Base-by-base conservation (phyloP, 164 flowering plant species). In the Annona cherimola region DNA sequence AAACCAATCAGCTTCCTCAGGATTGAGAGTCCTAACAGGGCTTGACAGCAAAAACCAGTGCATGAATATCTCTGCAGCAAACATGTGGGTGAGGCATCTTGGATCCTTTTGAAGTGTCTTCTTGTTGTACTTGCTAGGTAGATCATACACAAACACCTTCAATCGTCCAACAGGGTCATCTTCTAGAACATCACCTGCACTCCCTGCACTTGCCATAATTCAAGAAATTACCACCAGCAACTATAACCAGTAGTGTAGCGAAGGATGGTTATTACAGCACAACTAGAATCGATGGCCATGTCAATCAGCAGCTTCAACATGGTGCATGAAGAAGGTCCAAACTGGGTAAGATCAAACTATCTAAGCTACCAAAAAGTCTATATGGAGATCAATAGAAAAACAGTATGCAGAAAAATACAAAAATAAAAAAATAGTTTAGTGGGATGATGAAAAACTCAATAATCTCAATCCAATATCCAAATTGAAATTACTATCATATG, bases 131-230 rank as follows among this genome's bases (percentile, higher is more conserved):
- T 94, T 94, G 86, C 97, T 94, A 6, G 99, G 97, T 61, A 94
- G 91, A 71, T 94, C 97, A 83, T 94, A 94, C 44, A 94, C 97
- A 83, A 87, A 94, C 65, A 94, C 99, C 79, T 94, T 94, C 79
- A 94, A 76, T 81, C 97, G 86, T 74, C 98, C 99, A 45, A 94
- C 93, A 1, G 98, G 99, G 80, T 94, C 86, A 78, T 94, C 99
- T 75, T 94, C 99, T 87, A 94, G 82, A 63, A 94, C 99, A 88
- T 94, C 99, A 73, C 99, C 97, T 78, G 99, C 99, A 80, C 98
- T 94, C 69, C 98, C 98, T 93, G 60, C 75, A 81, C 54, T 69
- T 8, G 44, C 39, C 42, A 4, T 67, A 76, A 81, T 14, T 14
- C 8, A 11, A 41, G 54, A 43, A 18, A n/a, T 43, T 66, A 66